These are phyloP conservation scores for Aureobasidium subglaciale DNA, from an alignment of 2,329 filamentous ascomycete genomes.

Conservation along the genomic window DNA sequence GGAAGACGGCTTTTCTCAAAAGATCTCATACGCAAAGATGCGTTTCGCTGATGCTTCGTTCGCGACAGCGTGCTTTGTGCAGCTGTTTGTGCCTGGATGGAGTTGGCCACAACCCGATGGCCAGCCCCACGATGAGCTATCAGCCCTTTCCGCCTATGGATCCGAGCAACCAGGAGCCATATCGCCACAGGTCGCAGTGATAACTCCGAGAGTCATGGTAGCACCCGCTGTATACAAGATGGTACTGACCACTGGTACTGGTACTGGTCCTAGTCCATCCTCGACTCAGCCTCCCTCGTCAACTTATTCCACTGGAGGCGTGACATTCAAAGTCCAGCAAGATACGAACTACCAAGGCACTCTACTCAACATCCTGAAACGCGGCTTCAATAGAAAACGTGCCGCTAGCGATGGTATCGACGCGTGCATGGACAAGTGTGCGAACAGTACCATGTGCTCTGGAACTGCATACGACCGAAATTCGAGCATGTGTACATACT, in stretches of 20 bases:
- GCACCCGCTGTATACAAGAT: too few species aligned
- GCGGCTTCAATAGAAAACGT: too few species aligned
- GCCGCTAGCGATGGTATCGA: neutral
- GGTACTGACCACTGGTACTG: too few species aligned
- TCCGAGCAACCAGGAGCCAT: too few species aligned
- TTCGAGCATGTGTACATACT: neutral
- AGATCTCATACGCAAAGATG: neutral
- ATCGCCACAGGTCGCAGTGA: too few species aligned
- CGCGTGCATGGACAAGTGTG: slow-evolving; percentile 3
- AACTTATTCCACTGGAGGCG: neutral
- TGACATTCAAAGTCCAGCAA: neutral
- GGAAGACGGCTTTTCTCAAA: too few species aligned
- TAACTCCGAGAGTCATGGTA: too few species aligned
- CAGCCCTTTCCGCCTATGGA: too few species aligned
- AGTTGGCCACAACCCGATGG: neutral
- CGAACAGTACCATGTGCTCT: neutral
- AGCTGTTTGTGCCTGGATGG: neutral
- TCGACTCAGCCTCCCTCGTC: neutral
- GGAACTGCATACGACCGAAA: neutral
- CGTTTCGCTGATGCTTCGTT: neutral
- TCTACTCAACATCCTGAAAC: neutral
- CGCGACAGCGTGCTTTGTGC: slow-evolving; percentile 1
- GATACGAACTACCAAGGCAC: neutral
- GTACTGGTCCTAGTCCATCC: neutral
- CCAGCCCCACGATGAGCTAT: too few species aligned